Evolutionary conservation across 495 filamentous ascomycete genomes (phyloP).

Genomic region (Lophiostoma macrostomum): DNA sequence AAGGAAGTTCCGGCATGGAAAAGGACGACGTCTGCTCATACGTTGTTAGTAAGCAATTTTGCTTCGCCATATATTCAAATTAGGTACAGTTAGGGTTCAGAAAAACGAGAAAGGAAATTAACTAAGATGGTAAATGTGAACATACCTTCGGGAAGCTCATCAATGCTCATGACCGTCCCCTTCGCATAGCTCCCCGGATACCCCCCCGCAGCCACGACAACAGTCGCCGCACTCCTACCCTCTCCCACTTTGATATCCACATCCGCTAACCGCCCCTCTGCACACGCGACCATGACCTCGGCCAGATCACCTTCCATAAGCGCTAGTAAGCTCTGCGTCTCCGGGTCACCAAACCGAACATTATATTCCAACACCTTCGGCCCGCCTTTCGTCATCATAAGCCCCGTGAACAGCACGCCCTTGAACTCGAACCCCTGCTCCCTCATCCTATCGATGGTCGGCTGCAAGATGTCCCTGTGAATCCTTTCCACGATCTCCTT

Average conservation of each 20-base stretch:
- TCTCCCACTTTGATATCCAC: slow-evolving; percentile 64
- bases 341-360: slow-evolving; percentile 92
- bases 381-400: slow-evolving; percentile 89
- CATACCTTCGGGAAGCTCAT: slow-evolving; percentile 46
- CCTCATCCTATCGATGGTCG: slow-evolving; percentile 86
- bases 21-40: slow-evolving; percentile 65
- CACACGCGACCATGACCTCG: slow-evolving; percentile 84
- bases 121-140: too few species aligned
- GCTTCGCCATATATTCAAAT: too few species aligned
- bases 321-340: slow-evolving; percentile 88
- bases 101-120: too few species aligned
- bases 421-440: slow-evolving; percentile 74
- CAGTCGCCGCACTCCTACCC: slow-evolving; percentile 77
- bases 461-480: slow-evolving; percentile 78
- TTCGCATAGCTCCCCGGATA: slow-evolving; percentile 89
- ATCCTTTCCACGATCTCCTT: slow-evolving; percentile 71
- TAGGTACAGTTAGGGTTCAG: too few species aligned
- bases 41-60: too few species aligned
- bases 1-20: slow-evolving; percentile 92
- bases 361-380: slow-evolving; percentile 95
- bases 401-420: slow-evolving; percentile 88
- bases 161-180: slow-evolving; percentile 68
- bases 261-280: slow-evolving; percentile 67
- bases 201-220: slow-evolving; percentile 90
- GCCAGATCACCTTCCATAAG: slow-evolving; percentile 87